phyloP scores from a whole-genome alignment of 2,329 filamentous ascomycete species.

The Cercospora sp. region DNA sequence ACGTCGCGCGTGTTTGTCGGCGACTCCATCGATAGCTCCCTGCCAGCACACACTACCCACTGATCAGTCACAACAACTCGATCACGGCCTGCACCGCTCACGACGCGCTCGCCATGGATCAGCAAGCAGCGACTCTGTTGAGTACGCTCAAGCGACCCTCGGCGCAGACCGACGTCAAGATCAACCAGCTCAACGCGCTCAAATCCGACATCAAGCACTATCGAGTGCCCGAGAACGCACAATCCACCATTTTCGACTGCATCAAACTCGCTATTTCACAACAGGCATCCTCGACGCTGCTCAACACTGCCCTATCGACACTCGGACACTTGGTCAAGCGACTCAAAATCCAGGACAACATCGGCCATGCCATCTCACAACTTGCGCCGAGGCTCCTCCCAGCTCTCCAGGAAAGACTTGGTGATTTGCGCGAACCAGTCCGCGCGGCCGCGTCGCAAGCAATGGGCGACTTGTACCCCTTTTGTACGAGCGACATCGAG shows the following conservation, averaged over 20 bases:
- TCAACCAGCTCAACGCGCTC: slow-evolving; percentile 68
- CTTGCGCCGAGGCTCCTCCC: slow-evolving; percentile 67
- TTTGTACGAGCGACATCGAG: slow-evolving; percentile 73
- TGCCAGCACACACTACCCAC: not conserved
- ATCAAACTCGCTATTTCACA: slow-evolving; percentile 73
- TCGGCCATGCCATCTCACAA: slow-evolving; percentile 67
- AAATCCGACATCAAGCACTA: slow-evolving; percentile 92
- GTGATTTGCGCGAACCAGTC: slow-evolving; percentile 84
- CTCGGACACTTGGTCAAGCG: slow-evolving; percentile 86
- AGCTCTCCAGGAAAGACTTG: slow-evolving; percentile 78
- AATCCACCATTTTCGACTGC: slow-evolving; percentile 77
- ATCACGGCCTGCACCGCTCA: not conserved
- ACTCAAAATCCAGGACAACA: slow-evolving; percentile 79
- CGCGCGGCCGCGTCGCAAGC: slow-evolving; percentile 72
- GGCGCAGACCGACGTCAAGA: slow-evolving; percentile 67
- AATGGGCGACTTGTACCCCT: slow-evolving; percentile 73
- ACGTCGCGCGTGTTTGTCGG: not conserved
- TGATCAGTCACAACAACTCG: not conserved
- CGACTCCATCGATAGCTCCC: not conserved
- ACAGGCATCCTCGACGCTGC: slow-evolving; percentile 70
- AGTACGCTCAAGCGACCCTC: slow-evolving; percentile 62
- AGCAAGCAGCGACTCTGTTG: slow-evolving; percentile 56
- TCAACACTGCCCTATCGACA: slow-evolving; percentile 81
- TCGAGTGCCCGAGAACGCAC: slow-evolving; percentile 74
- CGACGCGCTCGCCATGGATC: slow-evolving; percentile 51